These are phyloP conservation scores for Russula olivacea DNA, from an alignment of 768 basidiomycete genomes.

Conservation along the genomic window DNA sequence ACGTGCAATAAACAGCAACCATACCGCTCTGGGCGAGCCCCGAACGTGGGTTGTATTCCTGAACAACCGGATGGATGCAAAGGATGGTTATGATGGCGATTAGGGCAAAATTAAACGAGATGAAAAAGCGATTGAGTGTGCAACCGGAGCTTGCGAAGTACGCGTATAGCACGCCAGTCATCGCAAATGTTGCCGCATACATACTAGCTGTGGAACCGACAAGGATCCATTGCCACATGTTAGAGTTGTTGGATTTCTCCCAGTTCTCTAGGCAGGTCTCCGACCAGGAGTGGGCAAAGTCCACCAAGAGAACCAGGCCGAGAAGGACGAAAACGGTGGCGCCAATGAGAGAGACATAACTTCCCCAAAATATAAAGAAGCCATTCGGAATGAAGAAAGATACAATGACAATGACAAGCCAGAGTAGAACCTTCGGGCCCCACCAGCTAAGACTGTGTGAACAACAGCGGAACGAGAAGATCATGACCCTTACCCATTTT, in stretches of 20 bases:
- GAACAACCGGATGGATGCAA: conserved; percentile 79
- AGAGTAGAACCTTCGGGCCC: conserved; percentile 92
- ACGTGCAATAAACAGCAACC: conserved; percentile 97
- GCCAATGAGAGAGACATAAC: conserved; percentile 86
- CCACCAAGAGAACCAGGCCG: conserved; percentile 93
- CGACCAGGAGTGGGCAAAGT: conserved; percentile 98
- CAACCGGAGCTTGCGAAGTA: conserved; percentile 89
- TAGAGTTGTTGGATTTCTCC: conserved; percentile 75
- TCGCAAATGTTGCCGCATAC: conserved; percentile 76
- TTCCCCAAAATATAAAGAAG: conserved; percentile 98
- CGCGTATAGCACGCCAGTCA: conserved; percentile 84
- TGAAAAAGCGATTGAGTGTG: conserved; percentile 93
- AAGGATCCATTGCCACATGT: conserved; percentile 94
- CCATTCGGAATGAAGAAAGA: conserved; percentile 96
- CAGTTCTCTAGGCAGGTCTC: conserved; percentile 95
- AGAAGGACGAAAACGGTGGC: conserved; percentile 94
- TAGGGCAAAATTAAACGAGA: conserved; percentile 85
- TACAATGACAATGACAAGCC: conserved; percentile 72
- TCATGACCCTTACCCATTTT: conserved; percentile 72
- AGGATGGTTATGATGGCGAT: conserved; percentile 74
- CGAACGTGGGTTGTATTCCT: conserved; percentile 89
- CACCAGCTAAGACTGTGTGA: conserved; percentile 66
- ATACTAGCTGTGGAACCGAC: conserved; percentile 87
- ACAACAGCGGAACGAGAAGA: conserved; percentile 8
- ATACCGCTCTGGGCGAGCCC: conserved; percentile 93